Conservation (phyloP, 1,139 yeast genomes). For the Magnusiomyces paraingens region DNA sequence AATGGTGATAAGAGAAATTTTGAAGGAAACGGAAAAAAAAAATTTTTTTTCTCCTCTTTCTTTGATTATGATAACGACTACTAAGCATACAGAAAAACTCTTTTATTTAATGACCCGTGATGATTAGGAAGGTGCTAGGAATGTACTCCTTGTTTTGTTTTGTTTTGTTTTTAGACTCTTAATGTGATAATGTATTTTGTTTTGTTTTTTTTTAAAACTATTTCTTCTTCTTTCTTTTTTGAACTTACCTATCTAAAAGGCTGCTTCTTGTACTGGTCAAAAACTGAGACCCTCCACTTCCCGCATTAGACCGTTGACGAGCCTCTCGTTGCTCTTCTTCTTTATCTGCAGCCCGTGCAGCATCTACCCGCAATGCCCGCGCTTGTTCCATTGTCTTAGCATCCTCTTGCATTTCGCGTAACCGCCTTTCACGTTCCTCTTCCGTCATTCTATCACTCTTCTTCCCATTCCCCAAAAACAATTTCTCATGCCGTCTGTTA, state of each 20-base stretch:
- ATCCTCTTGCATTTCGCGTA: constrained; percentile 48
- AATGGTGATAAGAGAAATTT: constrained; percentile 13
- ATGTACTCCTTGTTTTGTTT: too few relatives aligned
- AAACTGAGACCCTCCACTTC: background rate
- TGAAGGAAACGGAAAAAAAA: too few relatives aligned
- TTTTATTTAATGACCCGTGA: too few relatives aligned
- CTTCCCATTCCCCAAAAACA: background rate
- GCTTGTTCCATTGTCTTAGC: constrained; percentile 56
- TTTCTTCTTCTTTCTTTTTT: too few relatives aligned
- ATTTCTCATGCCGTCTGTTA: background rate
- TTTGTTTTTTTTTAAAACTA: too few relatives aligned
- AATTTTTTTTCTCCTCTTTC: too few relatives aligned
- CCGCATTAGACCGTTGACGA: too few relatives aligned
- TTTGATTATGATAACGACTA: too few relatives aligned
- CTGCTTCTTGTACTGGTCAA: background rate
- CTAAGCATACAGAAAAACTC: too few relatives aligned
- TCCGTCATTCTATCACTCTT: background rate
- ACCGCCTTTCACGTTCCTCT: constrained; percentile 40
- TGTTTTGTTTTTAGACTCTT: too few relatives aligned
- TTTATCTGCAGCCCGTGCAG: constrained; percentile 57
- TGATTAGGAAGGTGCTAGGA: too few relatives aligned
- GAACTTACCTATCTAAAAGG: background rate
- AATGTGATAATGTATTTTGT: too few relatives aligned
- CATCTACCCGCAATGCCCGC: constrained; percentile 45
- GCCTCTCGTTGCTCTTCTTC: constrained; percentile 69